A percentile compares a stretch with the other conserved stretches of the same genome.
These are phyloP conservation scores for Mycena polygramma DNA, from an alignment of 768 basidiomycete genomes.

Conservation along the genomic window DNA sequence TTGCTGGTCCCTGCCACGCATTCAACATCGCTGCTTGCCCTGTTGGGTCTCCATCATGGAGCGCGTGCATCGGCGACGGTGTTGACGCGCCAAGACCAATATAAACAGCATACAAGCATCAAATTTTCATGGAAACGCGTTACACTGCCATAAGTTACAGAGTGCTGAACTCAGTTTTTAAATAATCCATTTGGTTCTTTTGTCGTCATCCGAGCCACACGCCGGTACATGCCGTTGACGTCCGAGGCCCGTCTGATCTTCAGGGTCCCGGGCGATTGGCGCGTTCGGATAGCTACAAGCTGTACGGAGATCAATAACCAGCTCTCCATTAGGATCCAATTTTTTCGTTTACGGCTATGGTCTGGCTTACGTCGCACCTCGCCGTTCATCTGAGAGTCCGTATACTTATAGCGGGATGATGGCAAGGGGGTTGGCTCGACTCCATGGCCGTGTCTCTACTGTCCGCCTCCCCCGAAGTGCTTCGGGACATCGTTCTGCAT, in stretches of 20 bases:
- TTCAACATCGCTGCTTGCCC: not conserved
- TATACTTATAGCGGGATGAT: slow-evolving; percentile 21
- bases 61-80: not conserved
- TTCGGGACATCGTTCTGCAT: slow-evolving; percentile 26
- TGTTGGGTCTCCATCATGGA: not conserved
- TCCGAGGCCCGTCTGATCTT: slow-evolving; percentile 33
- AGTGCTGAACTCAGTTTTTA: not conserved
- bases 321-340: slow-evolving; percentile 25
- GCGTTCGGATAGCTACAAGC: slow-evolving; percentile 24
- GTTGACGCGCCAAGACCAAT: not conserved
- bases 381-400: slow-evolving; percentile 29
- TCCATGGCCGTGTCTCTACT: slow-evolving; percentile 27
- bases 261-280: slow-evolving; percentile 34
- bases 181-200: not conserved
- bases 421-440: not conserved
- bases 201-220: slow-evolving; percentile 16
- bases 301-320: slow-evolving; percentile 29
- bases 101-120: not conserved
- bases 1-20: not conserved
- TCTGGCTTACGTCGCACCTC: slow-evolving; percentile 21
- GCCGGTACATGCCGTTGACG: not conserved
- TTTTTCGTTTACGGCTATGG: slow-evolving; percentile 17
- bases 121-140: too few species aligned
- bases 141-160: too few species aligned
- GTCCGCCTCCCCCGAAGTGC: slow-evolving; percentile 31